These are phyloP conservation scores for Leishmania major DNA, from an alignment of 208 protist genomes.

Conservation along the genomic window DNA sequence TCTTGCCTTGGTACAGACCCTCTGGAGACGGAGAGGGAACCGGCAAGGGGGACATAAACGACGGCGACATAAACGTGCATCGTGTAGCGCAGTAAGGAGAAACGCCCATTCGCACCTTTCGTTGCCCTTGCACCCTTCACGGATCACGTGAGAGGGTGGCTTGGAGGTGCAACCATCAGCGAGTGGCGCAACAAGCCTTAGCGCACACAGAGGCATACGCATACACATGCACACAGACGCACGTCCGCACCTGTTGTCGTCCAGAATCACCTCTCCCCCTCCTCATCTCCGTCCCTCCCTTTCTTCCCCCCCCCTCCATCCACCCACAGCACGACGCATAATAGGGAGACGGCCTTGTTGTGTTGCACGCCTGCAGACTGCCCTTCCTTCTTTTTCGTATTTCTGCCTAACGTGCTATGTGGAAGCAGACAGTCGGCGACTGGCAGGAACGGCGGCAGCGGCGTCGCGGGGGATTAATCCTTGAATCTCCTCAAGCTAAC, in stretches of 20 bases:
- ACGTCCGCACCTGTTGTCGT: background rate
- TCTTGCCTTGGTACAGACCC: background rate
- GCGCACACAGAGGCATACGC: background rate
- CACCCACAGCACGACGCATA: background rate
- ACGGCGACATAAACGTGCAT: background rate
- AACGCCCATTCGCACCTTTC: background rate
- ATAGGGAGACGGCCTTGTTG: background rate
- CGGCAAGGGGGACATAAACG: background rate
- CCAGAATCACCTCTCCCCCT: background rate
- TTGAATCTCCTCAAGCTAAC: slow-evolving; percentile 13
- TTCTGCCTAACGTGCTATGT: slow-evolving; percentile 33
- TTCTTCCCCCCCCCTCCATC: background rate
- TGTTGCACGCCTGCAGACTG: background rate
- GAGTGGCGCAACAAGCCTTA: background rate
- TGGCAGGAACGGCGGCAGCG: slow-evolving; percentile 72
- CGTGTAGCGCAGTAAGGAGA: background rate
- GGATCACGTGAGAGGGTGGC: background rate
- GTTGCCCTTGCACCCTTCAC: background rate
- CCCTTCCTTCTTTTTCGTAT: no score
- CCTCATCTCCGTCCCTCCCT: background rate
- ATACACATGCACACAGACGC: background rate
- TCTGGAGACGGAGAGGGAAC: background rate
- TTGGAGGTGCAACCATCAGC: no score
- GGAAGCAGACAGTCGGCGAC: slow-evolving; percentile 62
- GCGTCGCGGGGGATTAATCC: slow-evolving; percentile 16